Evolutionary conservation across 257 asterid species (phyloP).

Genomic region (Nicotiana otophora): DNA sequence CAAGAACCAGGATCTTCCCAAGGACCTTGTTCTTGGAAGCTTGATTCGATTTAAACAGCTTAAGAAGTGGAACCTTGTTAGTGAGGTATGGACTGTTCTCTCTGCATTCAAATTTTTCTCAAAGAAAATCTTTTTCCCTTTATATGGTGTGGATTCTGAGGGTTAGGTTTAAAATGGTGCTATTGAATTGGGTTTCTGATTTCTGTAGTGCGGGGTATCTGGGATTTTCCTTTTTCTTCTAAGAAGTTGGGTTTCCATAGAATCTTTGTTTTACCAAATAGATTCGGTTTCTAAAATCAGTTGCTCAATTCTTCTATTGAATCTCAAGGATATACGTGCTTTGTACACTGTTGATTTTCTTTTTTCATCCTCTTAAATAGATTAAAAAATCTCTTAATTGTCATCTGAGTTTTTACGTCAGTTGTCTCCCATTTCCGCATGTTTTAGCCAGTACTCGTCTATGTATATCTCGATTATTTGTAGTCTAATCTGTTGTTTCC

Average conservation of each 20-base stretch:
- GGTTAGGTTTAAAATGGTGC: neutral
- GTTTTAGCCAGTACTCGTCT: neutral
- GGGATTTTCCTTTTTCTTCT: slow-evolving; percentile 3
- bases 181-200: neutral
- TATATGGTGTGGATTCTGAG: neutral
- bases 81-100: slow-evolving; percentile 55
- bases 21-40: slow-evolving; percentile 79
- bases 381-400: neutral
- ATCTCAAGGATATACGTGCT: neutral
- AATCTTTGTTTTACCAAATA: neutral
- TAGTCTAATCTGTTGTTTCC: neutral
- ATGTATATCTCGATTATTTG: neutral
- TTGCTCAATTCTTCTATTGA: neutral
- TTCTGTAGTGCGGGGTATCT: neutral
- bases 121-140: neutral
- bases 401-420: neutral
- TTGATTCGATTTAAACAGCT: slow-evolving; percentile 91
- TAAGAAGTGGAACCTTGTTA: slow-evolving; percentile 90
- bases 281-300: neutral
- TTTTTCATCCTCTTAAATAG: neutral
- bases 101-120: neutral
- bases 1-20: slow-evolving; percentile 67
- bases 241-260: neutral
- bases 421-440: neutral
- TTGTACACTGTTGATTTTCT: neutral